Evolutionary conservation across 2,329 filamentous ascomycete species (phyloP).

Genomic region (Neofusicoccum umdonicola): DNA sequence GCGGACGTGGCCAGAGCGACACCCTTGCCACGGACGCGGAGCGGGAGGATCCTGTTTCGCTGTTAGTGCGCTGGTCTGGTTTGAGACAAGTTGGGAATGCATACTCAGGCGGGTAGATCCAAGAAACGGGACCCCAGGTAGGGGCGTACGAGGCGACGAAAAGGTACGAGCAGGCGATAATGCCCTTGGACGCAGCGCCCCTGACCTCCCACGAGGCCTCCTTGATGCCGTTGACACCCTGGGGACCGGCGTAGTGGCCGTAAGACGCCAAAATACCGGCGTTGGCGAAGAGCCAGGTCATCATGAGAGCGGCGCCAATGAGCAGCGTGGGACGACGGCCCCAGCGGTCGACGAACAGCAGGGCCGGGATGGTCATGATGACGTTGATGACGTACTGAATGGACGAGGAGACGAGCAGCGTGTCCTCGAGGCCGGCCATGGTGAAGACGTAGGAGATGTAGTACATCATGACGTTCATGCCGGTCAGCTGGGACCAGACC

Average conservation of each 20-base stretch:
- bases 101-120: slow-evolving; percentile 24
- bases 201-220: slow-evolving; percentile 42
- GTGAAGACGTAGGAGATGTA: slow-evolving; percentile 60
- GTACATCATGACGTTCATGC: slow-evolving; percentile 70
- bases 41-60: slow-evolving; percentile 53
- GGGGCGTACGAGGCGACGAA: slow-evolving; percentile 69
- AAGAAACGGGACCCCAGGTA: slow-evolving; percentile 60
- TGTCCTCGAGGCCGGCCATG: slow-evolving; percentile 66
- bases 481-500: slow-evolving; percentile 73
- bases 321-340: slow-evolving; percentile 69
- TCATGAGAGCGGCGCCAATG: slow-evolving; percentile 65
- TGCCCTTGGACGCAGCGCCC: slow-evolving; percentile 43
- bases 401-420: slow-evolving; percentile 62
- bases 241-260: slow-evolving; percentile 45
- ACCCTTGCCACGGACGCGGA: slow-evolving; percentile 62
- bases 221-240: slow-evolving; percentile 40
- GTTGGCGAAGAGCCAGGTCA: slow-evolving; percentile 60
- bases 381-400: slow-evolving; percentile 75
- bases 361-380: slow-evolving; percentile 71
- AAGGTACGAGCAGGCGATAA: slow-evolving; percentile 70
- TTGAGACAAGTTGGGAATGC: background rate
- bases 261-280: slow-evolving; percentile 62
- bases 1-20: slow-evolving; percentile 59
- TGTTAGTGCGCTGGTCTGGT: no score
- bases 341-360: slow-evolving; percentile 73